Base-by-base conservation (phyloP, 768 basidiomycete genomes). In the Tulasnella sp. region DNA sequence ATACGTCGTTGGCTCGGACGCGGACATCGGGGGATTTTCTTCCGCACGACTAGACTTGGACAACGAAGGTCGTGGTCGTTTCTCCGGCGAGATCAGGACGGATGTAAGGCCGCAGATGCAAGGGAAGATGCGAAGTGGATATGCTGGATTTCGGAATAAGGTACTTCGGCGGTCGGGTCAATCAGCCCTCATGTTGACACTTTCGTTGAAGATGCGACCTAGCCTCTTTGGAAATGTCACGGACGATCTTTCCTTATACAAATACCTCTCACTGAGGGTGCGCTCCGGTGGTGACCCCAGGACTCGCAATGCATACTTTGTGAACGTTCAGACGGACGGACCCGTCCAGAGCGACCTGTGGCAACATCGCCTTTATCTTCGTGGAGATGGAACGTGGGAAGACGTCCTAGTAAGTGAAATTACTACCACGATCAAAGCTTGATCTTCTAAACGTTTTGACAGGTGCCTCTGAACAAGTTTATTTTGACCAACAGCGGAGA, bases 311-410 rank as follows among this genome's bases (percentile, higher is more conserved):
- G 82, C 86, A n/a, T 97, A 91, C 74, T 93, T 85, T 63, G 84
- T 90, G 46, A 97, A 98, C 69, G 72, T 97, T 43, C 92, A 96
- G 68, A 94, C 91, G 2, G 85, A 90, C 50, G 85, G 86, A 0
- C 75, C 80, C 41, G 74, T 86, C 48, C 77, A 81, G 49, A 84
- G 81, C 35, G 90, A 94, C 67, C 72, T 98, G n/a, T 98, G 87
- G 83, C 94, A 96, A 66, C 92, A 97, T 63, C 78, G 88, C 32
- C 73, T 98, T n/a, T 87, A 79, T 69, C 86, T 92, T 67, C 73
- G 75, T 49, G 75, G 78, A 54, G 71, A 73, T 25, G 76, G 79
- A 23, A 70, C 73, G 3, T 93, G 90, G 90, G 84, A 91, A 67
- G 82, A 89, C 64, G 67, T 93, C 14, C 82, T 82, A 64, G 88